Base-by-base conservation (phyloP, 495 filamentous ascomycete genomes). In the Neurospora africana region DNA sequence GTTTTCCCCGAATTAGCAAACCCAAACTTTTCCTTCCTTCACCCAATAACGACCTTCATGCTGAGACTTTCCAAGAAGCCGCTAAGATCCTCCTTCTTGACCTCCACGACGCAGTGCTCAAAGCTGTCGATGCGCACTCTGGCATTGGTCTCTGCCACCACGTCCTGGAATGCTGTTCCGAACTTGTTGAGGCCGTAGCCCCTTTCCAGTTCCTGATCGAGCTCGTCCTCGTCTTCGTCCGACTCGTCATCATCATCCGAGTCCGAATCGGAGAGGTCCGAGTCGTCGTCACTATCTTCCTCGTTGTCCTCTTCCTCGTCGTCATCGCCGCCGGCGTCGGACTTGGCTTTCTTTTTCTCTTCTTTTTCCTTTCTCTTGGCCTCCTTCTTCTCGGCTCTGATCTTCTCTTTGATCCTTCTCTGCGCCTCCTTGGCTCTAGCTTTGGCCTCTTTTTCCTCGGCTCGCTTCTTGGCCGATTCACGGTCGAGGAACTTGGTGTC, bases 41-140 rank as follows among this genome's bases (percentile, higher is more conserved):
- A 97, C 61, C 95, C 95, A 69, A 98, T 89, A 15, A 98, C 94
- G 78, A 89, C 90, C 85, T 94, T 95, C 87, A 93, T 89, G 79
- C 94, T 97, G 79, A 99, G 79, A 68, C 90, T 88, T 83, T 98
- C 95, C 74, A 99, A 85, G 80, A 99, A 99, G 13, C 91, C 93
- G 23, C 90, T 87, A 37, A 99, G 84, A 82, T 98, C 95, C 78
- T 99, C 95, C 83, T 97, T 97, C 83, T 90, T 89, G 38, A 99
- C 95, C 82, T 98, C 95, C 68, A 98, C 93, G 11, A 98, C 96
- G 75, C 93, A 97, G 79, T 97, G 91, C 82, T 99, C 96, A 81
- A 99, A 99, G 81, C 91, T 94, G 79, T 99, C 95, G 75, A 98
- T 97, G 71, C 93, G 84, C 23, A 98, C 93, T 19, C 94, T 84